A percentile compares a stretch with the other conserved stretches of the same genome.
phyloP scores from a whole-genome alignment of 192 early-diverging fungal species.

The Rhizophagus sp. region DNA sequence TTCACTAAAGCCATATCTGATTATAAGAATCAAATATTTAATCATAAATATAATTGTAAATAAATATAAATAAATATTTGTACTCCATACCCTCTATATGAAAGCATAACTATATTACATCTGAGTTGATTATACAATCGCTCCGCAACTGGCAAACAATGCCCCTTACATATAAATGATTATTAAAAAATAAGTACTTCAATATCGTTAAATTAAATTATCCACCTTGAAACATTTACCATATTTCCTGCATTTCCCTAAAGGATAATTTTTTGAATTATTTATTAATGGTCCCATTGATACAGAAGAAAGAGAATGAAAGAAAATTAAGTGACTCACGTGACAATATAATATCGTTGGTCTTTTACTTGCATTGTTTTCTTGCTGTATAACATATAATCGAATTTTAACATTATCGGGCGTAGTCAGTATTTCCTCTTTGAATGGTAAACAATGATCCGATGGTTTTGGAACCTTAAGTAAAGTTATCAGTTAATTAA shows the following conservation, averaged over 20 bases:
- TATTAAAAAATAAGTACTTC: background rate
- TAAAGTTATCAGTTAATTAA: background rate
- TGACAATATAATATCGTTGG: slow-evolving; percentile 90
- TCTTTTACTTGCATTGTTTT: slow-evolving; percentile 53
- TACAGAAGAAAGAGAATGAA: background rate
- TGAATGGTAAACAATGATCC: slow-evolving; percentile 61
- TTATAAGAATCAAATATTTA: background rate
- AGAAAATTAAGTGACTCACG: slow-evolving; percentile 37
- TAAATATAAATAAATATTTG: background rate
- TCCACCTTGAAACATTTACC: background rate
- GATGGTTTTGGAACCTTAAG: slow-evolving; percentile 66
- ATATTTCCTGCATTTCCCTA: slow-evolving; percentile 97
- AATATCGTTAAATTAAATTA: background rate
- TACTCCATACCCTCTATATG: slow-evolving; percentile 80
- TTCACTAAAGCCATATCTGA: slow-evolving; percentile 82
- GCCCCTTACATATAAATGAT: slow-evolving; percentile 61
- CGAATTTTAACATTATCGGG: slow-evolving; percentile 79
- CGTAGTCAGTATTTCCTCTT: slow-evolving; percentile 71
- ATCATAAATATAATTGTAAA: background rate
- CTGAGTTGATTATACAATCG: slow-evolving; percentile 55
- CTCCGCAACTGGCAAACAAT: slow-evolving; percentile 90
- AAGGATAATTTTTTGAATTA: background rate
- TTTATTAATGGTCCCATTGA: background rate
- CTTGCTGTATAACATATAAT: slow-evolving; percentile 72
- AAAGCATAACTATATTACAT: slow-evolving; percentile 94